Evolutionary conservation across 306 rosid species (phyloP).

Genomic region (Dryas drummondii): DNA sequence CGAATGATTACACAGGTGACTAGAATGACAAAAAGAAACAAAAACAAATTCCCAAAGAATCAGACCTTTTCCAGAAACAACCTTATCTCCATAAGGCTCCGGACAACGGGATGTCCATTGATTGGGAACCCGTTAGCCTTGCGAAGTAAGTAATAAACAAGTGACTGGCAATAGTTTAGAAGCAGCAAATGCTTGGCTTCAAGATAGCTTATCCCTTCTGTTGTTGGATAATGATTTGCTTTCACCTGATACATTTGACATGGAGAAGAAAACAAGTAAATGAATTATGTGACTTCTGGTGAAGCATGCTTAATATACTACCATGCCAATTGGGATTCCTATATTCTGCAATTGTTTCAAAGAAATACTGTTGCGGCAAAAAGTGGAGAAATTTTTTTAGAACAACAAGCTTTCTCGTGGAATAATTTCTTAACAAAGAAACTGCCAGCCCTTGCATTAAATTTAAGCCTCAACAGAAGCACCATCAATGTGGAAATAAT

Average conservation of each 20-base stretch:
- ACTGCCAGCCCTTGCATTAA: background rate
- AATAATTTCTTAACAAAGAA: background rate
- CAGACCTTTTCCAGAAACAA: conserved; percentile 85
- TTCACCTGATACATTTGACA: conserved; percentile 51
- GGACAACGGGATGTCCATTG: conserved; percentile 72
- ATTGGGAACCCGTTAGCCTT: conserved; percentile 75
- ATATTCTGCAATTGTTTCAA: background rate
- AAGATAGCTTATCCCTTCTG: conserved; percentile 81
- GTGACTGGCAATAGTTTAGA: conserved; percentile 75
- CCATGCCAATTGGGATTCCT: background rate
- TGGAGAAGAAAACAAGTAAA: background rate
- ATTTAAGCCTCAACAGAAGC: background rate
- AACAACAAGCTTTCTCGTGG: background rate
- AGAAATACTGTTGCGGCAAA: background rate
- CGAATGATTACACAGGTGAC: background rate
- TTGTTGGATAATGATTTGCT: conserved; percentile 56
- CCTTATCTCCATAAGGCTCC: conserved; percentile 74
- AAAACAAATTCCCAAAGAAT: conserved; percentile 34
- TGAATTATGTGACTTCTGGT: background rate
- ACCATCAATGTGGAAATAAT: background rate
- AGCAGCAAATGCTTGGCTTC: conserved; percentile 86
- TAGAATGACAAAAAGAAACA: conserved; percentile 2
- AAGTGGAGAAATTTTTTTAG: background rate
- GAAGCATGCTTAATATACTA: background rate
- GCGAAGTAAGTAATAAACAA: conserved; percentile 74